Evolutionary conservation across 2,329 filamentous ascomycete genomes (phyloP), one percentile per base, ranked within the genome.

Genomic region (Ophiocordyceps camponoti-rufipedis): DNA sequence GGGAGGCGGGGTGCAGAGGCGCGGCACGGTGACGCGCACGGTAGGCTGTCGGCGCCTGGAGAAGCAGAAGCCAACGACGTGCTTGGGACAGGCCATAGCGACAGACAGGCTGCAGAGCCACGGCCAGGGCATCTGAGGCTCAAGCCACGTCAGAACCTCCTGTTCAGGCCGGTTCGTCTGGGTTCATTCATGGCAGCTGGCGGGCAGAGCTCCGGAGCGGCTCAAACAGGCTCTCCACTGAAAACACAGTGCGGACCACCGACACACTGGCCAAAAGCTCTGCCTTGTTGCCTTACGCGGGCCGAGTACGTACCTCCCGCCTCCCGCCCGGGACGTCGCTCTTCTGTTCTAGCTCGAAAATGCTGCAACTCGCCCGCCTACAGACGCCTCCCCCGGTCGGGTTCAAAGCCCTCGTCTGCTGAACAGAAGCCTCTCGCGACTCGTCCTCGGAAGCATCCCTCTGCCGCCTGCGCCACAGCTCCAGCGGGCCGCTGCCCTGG

Each of bases 251-350:
- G 42, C 3, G 11, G 23, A 14, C 8, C 6, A n/a, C 11, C 16
- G 6, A 4, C 35, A 39, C 35, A 16, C n/a, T 39, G 13, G 11
- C 19, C 23, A 18, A 16, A 29, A 40, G 56, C 41, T 58, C 52
- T 53, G 60, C 59, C 55, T 59, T 59, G 52, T 54, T 54, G 58
- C 58, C 58, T 60, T 51, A 55, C 38, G 28, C 14, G 14, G 12
- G 41, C 44, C 16, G 46, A 23, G 49, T 50, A 55, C 53, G 54
- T 57, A 56, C 56, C 50, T 52, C 4, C 7, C 10, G 4, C 14
- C 28, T 35, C 28, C 33, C 35, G 33, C 14, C 12, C 14, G 41
- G 41, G 13, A 28, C 28, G 23, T 23, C 23, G 23, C 23, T 23
- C 23, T 5, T 28, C 13, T 28, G 29, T 28, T 39, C 33, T 46